Evolutionary conservation across 2,329 filamentous ascomycete species (phyloP).

Genomic region (Fusarium sp.): DNA sequence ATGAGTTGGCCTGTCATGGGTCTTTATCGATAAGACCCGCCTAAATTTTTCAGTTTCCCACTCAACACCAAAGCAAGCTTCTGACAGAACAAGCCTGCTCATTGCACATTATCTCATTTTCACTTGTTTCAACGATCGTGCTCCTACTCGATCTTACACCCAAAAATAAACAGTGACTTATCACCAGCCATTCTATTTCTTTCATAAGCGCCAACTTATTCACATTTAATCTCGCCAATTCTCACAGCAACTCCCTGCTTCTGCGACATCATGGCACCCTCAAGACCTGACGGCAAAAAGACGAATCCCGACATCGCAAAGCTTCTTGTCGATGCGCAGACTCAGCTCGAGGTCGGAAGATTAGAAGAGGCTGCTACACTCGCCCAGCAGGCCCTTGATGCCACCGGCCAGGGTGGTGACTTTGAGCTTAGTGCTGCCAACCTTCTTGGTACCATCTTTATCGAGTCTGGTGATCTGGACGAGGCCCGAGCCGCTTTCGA

Average conservation of each 20-base stretch:
- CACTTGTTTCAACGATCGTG: constrained; percentile 7
- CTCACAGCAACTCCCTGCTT: constrained; percentile 15
- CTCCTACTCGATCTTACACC: not conserved
- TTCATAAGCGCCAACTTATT: not conserved
- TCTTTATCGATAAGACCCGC: constrained; percentile 50
- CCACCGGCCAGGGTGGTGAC: constrained; percentile 59
- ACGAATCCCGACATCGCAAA: constrained; percentile 50
- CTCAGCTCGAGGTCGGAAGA: constrained; percentile 57
- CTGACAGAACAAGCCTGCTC: constrained; percentile 30
- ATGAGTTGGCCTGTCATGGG: not conserved
- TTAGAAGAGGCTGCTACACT: constrained; percentile 55
- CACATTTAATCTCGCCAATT: not conserved
- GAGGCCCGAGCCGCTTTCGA: constrained; percentile 78
- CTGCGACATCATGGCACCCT: constrained; percentile 55
- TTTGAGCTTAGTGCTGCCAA: constrained; percentile 75
- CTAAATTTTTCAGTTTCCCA: constrained; percentile 48
- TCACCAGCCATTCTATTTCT: not conserved
- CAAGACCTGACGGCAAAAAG: constrained; percentile 54
- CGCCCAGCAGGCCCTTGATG: constrained; percentile 58
- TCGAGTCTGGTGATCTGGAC: constrained; percentile 86
- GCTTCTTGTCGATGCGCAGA: constrained; percentile 55
- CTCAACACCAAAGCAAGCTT: constrained; percentile 39
- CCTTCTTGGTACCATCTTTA: constrained; percentile 81
- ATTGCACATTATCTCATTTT: constrained; percentile 9
- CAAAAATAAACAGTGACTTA: not conserved